Evolutionary conservation across 2,329 filamentous ascomycete species (phyloP).

Genomic region (Fusarium sp.): DNA sequence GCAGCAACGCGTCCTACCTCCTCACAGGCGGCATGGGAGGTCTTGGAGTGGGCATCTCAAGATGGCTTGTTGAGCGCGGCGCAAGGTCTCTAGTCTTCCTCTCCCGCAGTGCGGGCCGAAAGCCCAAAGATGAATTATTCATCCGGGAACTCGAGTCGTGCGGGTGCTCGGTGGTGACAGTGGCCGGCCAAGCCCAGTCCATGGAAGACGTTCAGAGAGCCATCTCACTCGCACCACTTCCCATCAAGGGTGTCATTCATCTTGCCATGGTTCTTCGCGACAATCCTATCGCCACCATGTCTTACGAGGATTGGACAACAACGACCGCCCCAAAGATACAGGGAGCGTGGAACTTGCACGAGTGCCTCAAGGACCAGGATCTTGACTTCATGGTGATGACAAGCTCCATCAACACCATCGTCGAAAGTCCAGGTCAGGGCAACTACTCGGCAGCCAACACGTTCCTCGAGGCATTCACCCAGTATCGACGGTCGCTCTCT

Average conservation of each 20-base stretch:
- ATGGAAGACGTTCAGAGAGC: not conserved
- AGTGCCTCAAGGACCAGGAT: not conserved
- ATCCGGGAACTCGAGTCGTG: not conserved
- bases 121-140: not conserved
- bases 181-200: not conserved
- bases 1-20: not conserved
- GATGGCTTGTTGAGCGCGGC: not conserved
- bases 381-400: constrained; percentile 5
- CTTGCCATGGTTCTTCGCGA: constrained; percentile 6
- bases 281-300: not conserved
- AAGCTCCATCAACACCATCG: not conserved
- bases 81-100: not conserved
- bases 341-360: constrained; percentile 1
- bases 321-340: not conserved
- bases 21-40: not conserved
- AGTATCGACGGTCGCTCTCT: not conserved
- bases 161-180: not conserved
- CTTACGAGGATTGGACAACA: not conserved
- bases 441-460: constrained; percentile 7
- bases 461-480: not conserved
- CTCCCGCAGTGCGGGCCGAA: not conserved
- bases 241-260: not conserved
- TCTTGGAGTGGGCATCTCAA: not conserved
- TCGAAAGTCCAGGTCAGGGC: not conserved
- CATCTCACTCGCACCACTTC: not conserved